Percentiles rank a stretch among this genome's conserved stretches.
phyloP scores from a whole-genome alignment of 2,329 filamentous ascomycete genomes.

The Thermoascus crustaceus region DNA sequence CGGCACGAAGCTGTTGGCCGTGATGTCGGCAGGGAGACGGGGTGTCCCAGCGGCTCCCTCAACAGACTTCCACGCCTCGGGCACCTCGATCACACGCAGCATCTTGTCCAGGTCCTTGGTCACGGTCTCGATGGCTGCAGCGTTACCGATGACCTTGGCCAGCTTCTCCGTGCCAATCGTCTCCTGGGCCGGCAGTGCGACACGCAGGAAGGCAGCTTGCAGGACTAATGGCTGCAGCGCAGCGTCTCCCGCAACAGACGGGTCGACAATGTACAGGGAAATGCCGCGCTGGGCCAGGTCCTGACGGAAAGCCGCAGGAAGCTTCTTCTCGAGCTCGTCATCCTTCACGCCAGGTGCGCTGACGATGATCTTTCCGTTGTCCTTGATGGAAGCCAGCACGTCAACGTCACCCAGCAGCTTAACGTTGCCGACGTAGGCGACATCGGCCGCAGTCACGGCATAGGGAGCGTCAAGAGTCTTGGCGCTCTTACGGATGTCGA shows the following conservation, averaged over 20 bases:
- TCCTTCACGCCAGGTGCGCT: slow-evolving; percentile 73
- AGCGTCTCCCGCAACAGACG: slow-evolving; percentile 58
- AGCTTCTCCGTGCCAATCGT: slow-evolving; percentile 59
- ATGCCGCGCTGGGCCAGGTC: slow-evolving; percentile 61
- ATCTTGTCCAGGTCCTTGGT: slow-evolving; percentile 55
- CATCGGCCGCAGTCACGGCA: slow-evolving; percentile 67
- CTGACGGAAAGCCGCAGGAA: slow-evolving; percentile 64
- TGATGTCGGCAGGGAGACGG: slow-evolving; percentile 55
- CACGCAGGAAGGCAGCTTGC: slow-evolving; percentile 74
- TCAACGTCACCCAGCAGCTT: slow-evolving; percentile 73
- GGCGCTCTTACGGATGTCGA: slow-evolving; percentile 75
- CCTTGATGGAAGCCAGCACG: slow-evolving; percentile 60
- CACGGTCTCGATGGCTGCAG: slow-evolving; percentile 55
- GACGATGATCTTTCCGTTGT: slow-evolving; percentile 64
- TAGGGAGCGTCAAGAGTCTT: slow-evolving; percentile 82
- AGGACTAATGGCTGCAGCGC: slow-evolving; percentile 60
- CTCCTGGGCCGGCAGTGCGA: slow-evolving; percentile 61
- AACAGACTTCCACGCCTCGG: slow-evolving; percentile 69
- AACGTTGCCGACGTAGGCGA: slow-evolving; percentile 69
- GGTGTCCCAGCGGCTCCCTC: slow-evolving; percentile 38
- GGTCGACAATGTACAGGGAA: slow-evolving; percentile 67
- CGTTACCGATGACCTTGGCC: slow-evolving; percentile 50
- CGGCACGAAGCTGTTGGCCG: slow-evolving; percentile 70
- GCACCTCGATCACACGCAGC: slow-evolving; percentile 65
- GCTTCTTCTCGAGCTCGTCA: slow-evolving; percentile 80